Evolutionary conservation across 2,329 filamentous ascomycete species (phyloP), one percentile per base, ranked within the genome.

Genomic region (Coniosporium tulheliwenetii): DNA sequence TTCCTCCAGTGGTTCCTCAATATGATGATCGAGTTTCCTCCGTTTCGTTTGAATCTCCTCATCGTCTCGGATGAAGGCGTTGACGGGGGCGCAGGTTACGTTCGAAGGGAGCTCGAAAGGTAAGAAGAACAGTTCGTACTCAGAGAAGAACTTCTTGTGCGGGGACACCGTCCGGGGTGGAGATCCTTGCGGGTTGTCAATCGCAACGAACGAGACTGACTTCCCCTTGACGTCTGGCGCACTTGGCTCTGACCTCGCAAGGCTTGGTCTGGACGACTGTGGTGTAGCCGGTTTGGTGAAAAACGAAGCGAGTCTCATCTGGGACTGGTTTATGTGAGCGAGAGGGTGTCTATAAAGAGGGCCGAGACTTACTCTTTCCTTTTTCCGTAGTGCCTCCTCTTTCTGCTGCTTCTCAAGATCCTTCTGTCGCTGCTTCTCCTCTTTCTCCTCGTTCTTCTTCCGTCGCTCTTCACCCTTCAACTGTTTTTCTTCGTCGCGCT

Each of bases 31-130:
- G 35, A 42, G 37, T 16, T 39, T n/a, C 15, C 16, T 9, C 16
- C 37, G 39, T 19, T 29, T 26, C 12, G 14, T 8, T 3, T 40
- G 30, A 9, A 19, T 13, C 14, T 67, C 63, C 26, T 67, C 59
- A 10, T 68, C 67, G 15, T 67, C 57, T 8, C 70, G 26, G n/a
- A 30, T 10, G 26, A 75, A 75, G 2, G 64, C 66, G 38, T 67
- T 62, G 1, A 50, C 49, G 0, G 70, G 67, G 0, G 86, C 85
- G 40, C 95, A 50, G n/a, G 62, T 73, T 1, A 85, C 81, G 51
- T 85, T 72, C 2, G 77, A 69, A 43, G 85, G 81, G 37, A 91
- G 54, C 46, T 81, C 87, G 57, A 95, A 96, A 0, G 83, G 78
- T 30, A 85, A 72, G 52, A 96, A 96, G 31, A 70, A 65, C 48